Percentiles rank a stretch among this genome's conserved stretches.
Conservation (phyloP, 148 eudicot genomes). For the Polygonum aviculare region DNA sequence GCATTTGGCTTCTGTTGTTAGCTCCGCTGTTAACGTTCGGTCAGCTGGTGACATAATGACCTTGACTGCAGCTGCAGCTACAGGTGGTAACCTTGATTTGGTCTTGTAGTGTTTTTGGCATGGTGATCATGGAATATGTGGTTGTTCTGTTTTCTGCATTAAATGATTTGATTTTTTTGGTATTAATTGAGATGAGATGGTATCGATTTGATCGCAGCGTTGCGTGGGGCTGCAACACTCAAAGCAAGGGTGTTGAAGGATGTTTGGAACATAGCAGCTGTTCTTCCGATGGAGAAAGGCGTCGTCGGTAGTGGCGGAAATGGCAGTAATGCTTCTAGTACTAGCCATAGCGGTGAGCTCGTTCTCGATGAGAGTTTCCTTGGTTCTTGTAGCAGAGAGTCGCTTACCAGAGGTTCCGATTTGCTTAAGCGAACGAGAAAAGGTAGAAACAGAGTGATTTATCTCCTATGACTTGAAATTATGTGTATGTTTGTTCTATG, state of each 20-base stretch:
- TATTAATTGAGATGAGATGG: not conserved
- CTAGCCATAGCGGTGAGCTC: constrained; percentile 75
- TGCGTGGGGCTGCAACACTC: constrained; percentile 85
- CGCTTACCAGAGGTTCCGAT: constrained; percentile 73
- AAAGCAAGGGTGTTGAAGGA: constrained; percentile 93
- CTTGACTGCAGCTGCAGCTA: constrained; percentile 86
- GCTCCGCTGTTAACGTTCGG: constrained; percentile 86
- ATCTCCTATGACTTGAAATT: not conserved
- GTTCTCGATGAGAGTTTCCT: constrained; percentile 73
- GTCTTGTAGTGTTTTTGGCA: not conserved
- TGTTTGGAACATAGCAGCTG: constrained; percentile 88
- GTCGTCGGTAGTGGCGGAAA: constrained; percentile 28
- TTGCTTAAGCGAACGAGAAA: constrained; percentile 81
- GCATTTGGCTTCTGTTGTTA: constrained; percentile 64
- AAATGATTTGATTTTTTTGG: not conserved
- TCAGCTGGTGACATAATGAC: constrained; percentile 94
- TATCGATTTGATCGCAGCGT: constrained; percentile 31
- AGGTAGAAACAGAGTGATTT: constrained; percentile 30
- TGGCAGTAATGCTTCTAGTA: constrained; percentile 48
- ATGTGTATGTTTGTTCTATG: not conserved
- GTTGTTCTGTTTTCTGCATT: not conserved
- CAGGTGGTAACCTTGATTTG: constrained; percentile 34
- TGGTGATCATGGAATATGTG: not conserved
- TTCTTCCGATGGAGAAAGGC: constrained; percentile 75
- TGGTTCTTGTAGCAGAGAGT: constrained; percentile 62